phyloP scores from a whole-genome alignment of 1,139 yeast species.

The Yamadazyma songkhlaensis region DNA sequence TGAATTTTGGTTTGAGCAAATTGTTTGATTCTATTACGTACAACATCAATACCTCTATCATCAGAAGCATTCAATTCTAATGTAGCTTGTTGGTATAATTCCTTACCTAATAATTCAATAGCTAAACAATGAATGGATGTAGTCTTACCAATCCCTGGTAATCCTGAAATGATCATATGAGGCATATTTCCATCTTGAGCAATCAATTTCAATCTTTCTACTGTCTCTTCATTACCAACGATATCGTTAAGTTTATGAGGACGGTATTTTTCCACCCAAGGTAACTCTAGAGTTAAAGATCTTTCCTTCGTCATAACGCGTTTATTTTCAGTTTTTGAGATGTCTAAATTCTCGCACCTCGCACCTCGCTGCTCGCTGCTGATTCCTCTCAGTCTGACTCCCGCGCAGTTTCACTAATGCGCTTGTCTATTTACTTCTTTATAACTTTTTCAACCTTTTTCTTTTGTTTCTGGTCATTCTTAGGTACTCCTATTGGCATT shows the following conservation, averaged over 20 bases:
- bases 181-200: constrained; percentile 97
- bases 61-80: constrained; percentile 67
- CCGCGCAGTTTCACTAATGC: too few species aligned
- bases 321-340: neutral
- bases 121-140: constrained; percentile 93
- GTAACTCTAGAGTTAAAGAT: constrained; percentile 33
- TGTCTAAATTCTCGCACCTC: too few species aligned
- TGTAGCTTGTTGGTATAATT: constrained; percentile 75
- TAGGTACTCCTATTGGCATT: constrained; percentile 35
- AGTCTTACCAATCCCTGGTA: constrained; percentile 97
- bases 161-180: constrained; percentile 87
- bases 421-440: neutral
- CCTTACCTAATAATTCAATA: constrained; percentile 68
- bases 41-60: constrained; percentile 51
- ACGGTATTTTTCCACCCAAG: constrained; percentile 94
- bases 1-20: constrained; percentile 74
- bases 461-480: constrained; percentile 9
- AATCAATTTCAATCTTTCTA: constrained; percentile 77
- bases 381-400: too few species aligned
- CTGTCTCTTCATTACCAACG: constrained; percentile 91
- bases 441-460: neutral
- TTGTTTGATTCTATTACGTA: constrained; percentile 46
- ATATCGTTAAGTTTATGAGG: constrained; percentile 77
- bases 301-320: constrained; percentile 11
- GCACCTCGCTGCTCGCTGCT: too few species aligned